A percentile compares a stretch with the other conserved stretches of the same genome.
Evolutionary conservation across 208 protist genomes (phyloP).

Genomic region (Crithidia expoeki): DNA sequence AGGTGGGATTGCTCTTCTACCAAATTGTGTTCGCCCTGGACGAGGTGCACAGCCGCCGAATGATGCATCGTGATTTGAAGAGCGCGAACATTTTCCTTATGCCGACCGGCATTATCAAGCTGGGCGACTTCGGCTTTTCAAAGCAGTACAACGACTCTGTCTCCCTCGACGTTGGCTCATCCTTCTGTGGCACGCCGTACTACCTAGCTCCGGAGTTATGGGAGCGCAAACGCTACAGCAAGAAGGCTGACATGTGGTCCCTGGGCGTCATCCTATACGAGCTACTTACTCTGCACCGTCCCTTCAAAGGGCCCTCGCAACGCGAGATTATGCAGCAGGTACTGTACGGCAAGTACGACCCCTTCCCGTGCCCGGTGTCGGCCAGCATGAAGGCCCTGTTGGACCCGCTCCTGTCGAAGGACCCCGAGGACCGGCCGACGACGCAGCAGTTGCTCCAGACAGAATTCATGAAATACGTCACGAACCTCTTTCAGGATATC

Average conservation of each 20-base stretch:
- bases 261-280: constrained; percentile 91
- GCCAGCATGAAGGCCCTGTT: constrained; percentile 73
- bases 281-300: constrained; percentile 79
- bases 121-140: constrained; percentile 91
- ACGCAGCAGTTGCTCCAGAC: constrained; percentile 79
- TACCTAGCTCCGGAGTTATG: constrained; percentile 95
- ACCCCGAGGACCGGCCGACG: constrained; percentile 67
- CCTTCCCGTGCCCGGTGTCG: constrained; percentile 72
- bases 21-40: constrained; percentile 86
- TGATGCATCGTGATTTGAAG: constrained; percentile 93
- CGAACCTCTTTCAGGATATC: constrained; percentile 90
- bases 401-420: constrained; percentile 70
- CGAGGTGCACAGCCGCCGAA: constrained; percentile 83
- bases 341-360: constrained; percentile 76
- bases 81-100: constrained; percentile 91
- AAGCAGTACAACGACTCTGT: constrained; percentile 86
- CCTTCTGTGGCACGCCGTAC: constrained; percentile 92
- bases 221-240: constrained; percentile 92
- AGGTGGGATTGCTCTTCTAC: constrained; percentile 84
- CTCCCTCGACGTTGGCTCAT: constrained; percentile 72
- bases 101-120: constrained; percentile 85
- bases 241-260: constrained; percentile 95
- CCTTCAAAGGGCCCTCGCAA: constrained; percentile 86
- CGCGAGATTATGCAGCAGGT: constrained; percentile 89
- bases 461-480: constrained; percentile 89